Evolutionary conservation across 2,329 filamentous ascomycete species (phyloP), one percentile per base, ranked within the genome.

Genomic region (Curvularia sp.): DNA sequence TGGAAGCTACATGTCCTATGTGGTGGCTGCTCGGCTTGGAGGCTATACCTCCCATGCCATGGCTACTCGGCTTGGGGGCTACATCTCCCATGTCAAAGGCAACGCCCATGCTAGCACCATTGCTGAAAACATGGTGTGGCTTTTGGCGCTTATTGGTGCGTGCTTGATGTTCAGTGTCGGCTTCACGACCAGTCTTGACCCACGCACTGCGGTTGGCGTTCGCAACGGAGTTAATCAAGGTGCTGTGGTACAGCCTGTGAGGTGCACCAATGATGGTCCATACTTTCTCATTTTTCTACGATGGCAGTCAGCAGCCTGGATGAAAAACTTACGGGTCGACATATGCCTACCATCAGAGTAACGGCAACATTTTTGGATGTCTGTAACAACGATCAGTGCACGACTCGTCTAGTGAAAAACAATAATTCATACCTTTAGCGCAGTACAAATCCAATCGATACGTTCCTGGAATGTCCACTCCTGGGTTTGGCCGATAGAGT

Each of bases 241-340:
- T 60, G 49, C 49, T 55, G 12, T 39, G 48, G 36, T 57, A 57
- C 18, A 64, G 48, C 49, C 60, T 64, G n/a, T 64, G 61, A 8
- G 61, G 61, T 4, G 61, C 56, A 28, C 62, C 59, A 23, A 64
- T 45, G 3, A 51, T 52, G 8, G 47, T 53, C 59, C 57, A 60
- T 10, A 34, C 45, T 43, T 64, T 64, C 19, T 64, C 59, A 18
- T 63, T 30, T 39, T 63, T 64, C 61, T 63, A 19, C 6, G 4
- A 10, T 12, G 3, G 15, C 12, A n/a, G 32, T 63, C 19, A 63
- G 58, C 25, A 19, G 15, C 13, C 4, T 39, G n/a, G 4, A 18
- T 3, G 18, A 5, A 13, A 3, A n/a, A 5, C n/a, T 2, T 36
- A 38, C 5, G 6, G 10, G 25, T 6, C 18, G 15, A 4, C 2